Percentiles rank a stretch among this genome's conserved stretches.
phyloP scores from a whole-genome alignment of 2,329 filamentous ascomycete species.

The Knoxdaviesia proteae region DNA sequence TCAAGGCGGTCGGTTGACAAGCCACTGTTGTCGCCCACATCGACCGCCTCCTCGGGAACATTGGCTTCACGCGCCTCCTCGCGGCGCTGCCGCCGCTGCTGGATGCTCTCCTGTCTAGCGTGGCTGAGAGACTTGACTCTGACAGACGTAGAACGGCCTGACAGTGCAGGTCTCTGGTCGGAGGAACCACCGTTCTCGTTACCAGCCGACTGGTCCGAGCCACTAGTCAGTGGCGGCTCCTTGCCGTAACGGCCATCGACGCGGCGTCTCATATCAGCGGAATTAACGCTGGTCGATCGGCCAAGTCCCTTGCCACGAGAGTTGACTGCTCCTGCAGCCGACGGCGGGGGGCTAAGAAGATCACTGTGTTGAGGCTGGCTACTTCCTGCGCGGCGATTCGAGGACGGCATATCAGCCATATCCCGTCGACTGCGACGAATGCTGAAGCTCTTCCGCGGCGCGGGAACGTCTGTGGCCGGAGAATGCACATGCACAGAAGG shows the following conservation, averaged over 20 bases:
- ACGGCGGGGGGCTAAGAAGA: constrained; percentile 51
- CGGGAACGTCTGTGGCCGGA: constrained; percentile 37
- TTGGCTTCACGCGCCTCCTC: constrained; percentile 56
- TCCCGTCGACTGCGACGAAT: constrained; percentile 41
- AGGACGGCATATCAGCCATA: constrained; percentile 25
- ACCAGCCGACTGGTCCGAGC: constrained; percentile 52
- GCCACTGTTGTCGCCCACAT: constrained; percentile 41
- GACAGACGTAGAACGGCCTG: constrained; percentile 35
- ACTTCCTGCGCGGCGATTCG: constrained; percentile 30
- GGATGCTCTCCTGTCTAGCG: constrained; percentile 76
- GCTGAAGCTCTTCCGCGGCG: constrained; percentile 73
- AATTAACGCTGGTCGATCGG: constrained; percentile 80
- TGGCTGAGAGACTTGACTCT: constrained; percentile 79
- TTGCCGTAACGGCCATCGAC: constrained; percentile 25
- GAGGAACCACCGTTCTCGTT: constrained; percentile 29
- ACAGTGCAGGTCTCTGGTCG: background rate
- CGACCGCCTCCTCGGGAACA: constrained; percentile 75
- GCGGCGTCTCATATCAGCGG: constrained; percentile 57
- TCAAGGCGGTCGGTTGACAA: constrained; percentile 37
- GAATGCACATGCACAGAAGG: constrained; percentile 61
- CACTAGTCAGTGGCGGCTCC: constrained; percentile 55
- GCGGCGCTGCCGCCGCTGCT: constrained; percentile 56
- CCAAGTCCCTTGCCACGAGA: constrained; percentile 51
- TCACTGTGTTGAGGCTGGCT: constrained; percentile 58
- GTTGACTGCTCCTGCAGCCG: constrained; percentile 32